phyloP scores from a whole-genome alignment of 2,329 filamentous ascomycete species.

The Claviceps cyperi region DNA sequence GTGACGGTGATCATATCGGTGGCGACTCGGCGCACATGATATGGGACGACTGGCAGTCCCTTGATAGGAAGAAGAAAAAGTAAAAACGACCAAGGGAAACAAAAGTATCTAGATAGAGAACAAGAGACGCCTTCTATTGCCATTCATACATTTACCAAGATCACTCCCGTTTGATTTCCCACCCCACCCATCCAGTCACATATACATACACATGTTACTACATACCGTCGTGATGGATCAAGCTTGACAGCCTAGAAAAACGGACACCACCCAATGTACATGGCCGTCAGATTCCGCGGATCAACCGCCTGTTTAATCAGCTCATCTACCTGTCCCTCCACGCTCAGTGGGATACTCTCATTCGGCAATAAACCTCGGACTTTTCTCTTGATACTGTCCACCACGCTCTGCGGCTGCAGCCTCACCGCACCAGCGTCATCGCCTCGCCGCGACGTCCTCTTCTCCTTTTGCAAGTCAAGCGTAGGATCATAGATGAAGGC shows the following conservation, averaged over 20 bases:
- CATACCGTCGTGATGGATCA: too few relatives aligned
- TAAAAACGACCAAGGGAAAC: too few relatives aligned
- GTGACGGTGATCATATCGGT: too few relatives aligned
- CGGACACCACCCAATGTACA: slow-evolving; percentile 92
- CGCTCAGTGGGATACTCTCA: slow-evolving; percentile 83
- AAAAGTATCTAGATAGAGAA: too few relatives aligned
- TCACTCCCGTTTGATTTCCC: too few relatives aligned
- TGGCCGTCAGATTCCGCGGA: slow-evolving; percentile 64
- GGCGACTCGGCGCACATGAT: too few relatives aligned
- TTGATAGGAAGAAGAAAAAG: too few relatives aligned
- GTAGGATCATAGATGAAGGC: slow-evolving; percentile 96
- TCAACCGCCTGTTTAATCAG: slow-evolving; percentile 78
- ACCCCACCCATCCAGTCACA: too few relatives aligned
- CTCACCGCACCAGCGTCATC: slow-evolving; percentile 26
- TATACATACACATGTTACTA: too few relatives aligned
- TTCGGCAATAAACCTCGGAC: slow-evolving; percentile 69
- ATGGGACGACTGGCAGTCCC: too few relatives aligned
- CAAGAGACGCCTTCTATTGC: too few relatives aligned
- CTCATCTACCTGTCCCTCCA: slow-evolving; percentile 95
- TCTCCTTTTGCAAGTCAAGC: slow-evolving; percentile 70
- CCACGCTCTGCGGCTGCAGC: slow-evolving; percentile 54
- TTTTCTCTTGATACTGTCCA: slow-evolving; percentile 80
- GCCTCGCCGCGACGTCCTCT: slow-evolving; percentile 24
- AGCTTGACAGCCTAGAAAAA: slow-evolving; percentile 28
- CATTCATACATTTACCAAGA: too few relatives aligned